These are phyloP conservation scores for Pestalotiopsis sp. DNA, from an alignment of 2,329 filamentous ascomycete genomes.

Conservation along the genomic window DNA sequence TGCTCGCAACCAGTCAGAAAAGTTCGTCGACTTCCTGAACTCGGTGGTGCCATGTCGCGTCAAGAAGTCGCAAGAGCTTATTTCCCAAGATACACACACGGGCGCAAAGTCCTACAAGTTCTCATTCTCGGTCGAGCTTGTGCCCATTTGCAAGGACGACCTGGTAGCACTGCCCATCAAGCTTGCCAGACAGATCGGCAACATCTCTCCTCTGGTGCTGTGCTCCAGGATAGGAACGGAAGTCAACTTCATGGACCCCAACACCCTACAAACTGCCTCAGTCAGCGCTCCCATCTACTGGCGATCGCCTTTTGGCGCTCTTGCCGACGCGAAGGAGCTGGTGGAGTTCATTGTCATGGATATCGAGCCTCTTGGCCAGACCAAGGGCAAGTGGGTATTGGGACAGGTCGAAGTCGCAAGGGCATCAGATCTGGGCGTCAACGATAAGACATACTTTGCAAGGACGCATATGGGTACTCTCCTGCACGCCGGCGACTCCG, in stretches of 20 bases:
- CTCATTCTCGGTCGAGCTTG: conserved; percentile 82
- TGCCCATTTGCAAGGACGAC: conserved; percentile 97
- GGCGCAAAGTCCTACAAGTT: conserved; percentile 94
- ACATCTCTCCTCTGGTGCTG: conserved; percentile 83
- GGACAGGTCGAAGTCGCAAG: conserved; percentile 88
- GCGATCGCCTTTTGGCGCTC: conserved; percentile 80
- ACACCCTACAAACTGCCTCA: conserved; percentile 88
- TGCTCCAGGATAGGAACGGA: conserved; percentile 89
- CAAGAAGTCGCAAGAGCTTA: conserved; percentile 90
- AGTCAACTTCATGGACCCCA: conserved; percentile 86
- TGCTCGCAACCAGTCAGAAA: conserved; percentile 86
- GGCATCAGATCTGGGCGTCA: conserved; percentile 81
- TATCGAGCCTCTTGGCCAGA: conserved; percentile 76
- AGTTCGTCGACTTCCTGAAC: conserved; percentile 86
- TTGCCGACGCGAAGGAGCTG: conserved; percentile 83
- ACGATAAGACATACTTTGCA: conserved; percentile 86
- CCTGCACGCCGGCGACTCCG: conserved; percentile 86
- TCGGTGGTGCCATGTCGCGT: conserved; percentile 77
- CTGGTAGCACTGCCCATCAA: conserved; percentile 91
- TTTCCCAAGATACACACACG: conserved; percentile 91
- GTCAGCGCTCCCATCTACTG: conserved; percentile 84
- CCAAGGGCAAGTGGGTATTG: conserved; percentile 80
- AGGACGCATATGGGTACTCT: conserved; percentile 87
- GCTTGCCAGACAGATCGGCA: conserved; percentile 82
- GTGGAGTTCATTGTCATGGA: conserved; percentile 95